Evolutionary conservation across 192 early-diverging fungal species (phyloP).

Genomic region (Pilaira anomala): DNA sequence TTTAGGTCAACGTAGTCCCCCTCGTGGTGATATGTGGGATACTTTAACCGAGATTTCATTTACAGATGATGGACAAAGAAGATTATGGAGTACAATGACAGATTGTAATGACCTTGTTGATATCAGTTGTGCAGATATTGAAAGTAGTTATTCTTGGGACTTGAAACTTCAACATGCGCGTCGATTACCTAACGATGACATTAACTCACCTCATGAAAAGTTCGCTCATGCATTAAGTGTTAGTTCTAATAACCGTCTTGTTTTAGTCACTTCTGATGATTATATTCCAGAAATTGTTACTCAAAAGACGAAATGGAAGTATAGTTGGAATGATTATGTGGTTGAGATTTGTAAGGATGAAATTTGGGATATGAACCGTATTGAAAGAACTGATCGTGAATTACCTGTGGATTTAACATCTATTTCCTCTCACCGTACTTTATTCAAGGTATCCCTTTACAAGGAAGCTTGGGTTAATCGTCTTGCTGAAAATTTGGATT

Average conservation of each 20-base stretch:
- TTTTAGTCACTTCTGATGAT: slow-evolving; percentile 27
- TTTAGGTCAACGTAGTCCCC: not conserved
- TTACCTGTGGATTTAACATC: slow-evolving; percentile 26
- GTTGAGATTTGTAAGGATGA: slow-evolving; percentile 43
- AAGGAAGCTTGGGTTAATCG: slow-evolving; percentile 40
- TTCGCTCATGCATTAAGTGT: slow-evolving; percentile 31
- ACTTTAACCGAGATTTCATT: slow-evolving; percentile 24
- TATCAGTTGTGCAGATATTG: slow-evolving; percentile 28
- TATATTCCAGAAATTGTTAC: slow-evolving; percentile 21
- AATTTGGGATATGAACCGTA: slow-evolving; percentile 29
- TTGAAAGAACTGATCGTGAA: slow-evolving; percentile 4
- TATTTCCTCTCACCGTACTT: slow-evolving; percentile 1
- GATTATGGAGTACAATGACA: slow-evolving; percentile 39
- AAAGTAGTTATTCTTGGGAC: slow-evolving; percentile 42
- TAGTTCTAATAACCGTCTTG: slow-evolving; percentile 25
- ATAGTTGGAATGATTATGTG: slow-evolving; percentile 40
- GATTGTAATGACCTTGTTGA: slow-evolving; percentile 27
- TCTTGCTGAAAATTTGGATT: slow-evolving; percentile 32
- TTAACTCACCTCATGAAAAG: slow-evolving; percentile 29
- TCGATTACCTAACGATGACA: slow-evolving; percentile 22
- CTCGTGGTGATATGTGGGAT: slow-evolving; percentile 15
- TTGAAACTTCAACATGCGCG: slow-evolving; percentile 30
- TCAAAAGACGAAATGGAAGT: slow-evolving; percentile 38
- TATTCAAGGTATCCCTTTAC: slow-evolving; percentile 28
- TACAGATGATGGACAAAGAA: slow-evolving; percentile 30